phyloP scores from a whole-genome alignment of 768 basidiomycete genomes.

The Tephrocybe sp. region DNA sequence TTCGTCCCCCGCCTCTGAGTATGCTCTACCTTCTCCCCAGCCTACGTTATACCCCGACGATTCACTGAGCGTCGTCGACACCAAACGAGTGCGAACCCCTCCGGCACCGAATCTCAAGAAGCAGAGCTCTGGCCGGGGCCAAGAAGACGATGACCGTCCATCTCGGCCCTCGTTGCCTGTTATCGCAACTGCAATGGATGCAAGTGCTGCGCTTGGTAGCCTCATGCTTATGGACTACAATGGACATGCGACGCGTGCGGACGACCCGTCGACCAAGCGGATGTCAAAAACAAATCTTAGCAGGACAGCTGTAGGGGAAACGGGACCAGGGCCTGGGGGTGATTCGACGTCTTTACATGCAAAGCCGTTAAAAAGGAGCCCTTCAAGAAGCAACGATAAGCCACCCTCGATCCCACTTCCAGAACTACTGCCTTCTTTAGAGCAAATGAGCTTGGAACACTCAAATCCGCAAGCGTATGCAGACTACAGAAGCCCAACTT shows the following conservation, averaged over 20 bases:
- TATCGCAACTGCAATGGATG: conserved; percentile 32
- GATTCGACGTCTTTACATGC: conserved; percentile 1
- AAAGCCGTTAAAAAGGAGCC: conserved; percentile 8
- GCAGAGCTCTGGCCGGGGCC: conserved; percentile 13
- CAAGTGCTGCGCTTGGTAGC: conserved; percentile 51
- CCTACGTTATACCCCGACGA: conserved; percentile 73
- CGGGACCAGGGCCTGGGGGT: conserved; percentile 23
- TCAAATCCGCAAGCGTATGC: conserved; percentile 59
- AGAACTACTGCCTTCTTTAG: conserved; percentile 67
- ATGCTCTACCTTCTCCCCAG: conserved; percentile 47
- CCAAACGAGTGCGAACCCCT: conserved; percentile 21
- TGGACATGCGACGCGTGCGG: conserved; percentile 6
- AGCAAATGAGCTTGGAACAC: conserved; percentile 77
- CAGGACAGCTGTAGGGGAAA: conserved; percentile 23
- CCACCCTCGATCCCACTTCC: conserved; percentile 83
- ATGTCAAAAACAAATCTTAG: conserved; percentile 25
- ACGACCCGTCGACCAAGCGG: conserved; percentile 10
- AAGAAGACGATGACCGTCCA: conserved; percentile 21
- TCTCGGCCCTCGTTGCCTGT: conserved; percentile 20
- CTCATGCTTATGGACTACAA: conserved; percentile 65
- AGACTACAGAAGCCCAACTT: conserved; percentile 77
- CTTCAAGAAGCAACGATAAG: conserved; percentile 46
- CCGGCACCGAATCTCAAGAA: conserved; percentile 13
- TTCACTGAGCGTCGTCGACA: conserved; percentile 60
- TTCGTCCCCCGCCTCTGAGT: conserved; percentile 35